Evolutionary conservation across 345 rosid genomes (phyloP), one percentile per base, ranked within the genome.

Genomic region (Eutrema japonicum): DNA sequence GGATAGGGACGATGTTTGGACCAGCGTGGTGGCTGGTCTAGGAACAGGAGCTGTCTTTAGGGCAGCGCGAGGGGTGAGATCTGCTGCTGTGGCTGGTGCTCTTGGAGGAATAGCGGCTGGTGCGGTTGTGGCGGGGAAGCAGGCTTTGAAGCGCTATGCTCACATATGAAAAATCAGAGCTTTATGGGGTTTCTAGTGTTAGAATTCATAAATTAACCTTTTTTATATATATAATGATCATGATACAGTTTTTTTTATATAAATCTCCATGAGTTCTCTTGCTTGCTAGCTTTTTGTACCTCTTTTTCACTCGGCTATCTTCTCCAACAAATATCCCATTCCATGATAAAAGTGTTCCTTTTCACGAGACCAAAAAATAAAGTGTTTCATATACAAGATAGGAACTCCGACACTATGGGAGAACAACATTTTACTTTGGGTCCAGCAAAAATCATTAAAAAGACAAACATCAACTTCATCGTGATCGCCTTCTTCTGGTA

Each of bases 1-100:
- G 2, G 96, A 89, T 51, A 80, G 86, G 72, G 96, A 91, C 32
- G 96, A 94, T 74, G 79, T 84, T n/a, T 94, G 96, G 96, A 94
- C 87, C 10, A 89, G 94, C 73, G 88, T 88, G 12, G 89, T 85
- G 38, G 95, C 98, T 9, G 98, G 98, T 35, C 85, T 93, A 0
- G 89, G 88, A 7, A 93, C 97, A 0, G 98, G 97, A 2, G 96
- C 92, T 0, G 78, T 93, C 11, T 93, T 78, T 62, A 77, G 94
- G 77, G 97, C 98, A 6, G 96, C 97, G 1, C 77, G 97, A 70
- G 98, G 98, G 26, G 80, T 88, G 18, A 83, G 95, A 75, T 89
- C 94, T n/a, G 98, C 98, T 7, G 96, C 93, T 2, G 96, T 91
- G 53, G 97, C 97, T 0, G 91, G 98, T 10, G 95, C 94, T 9